phyloP scores from a whole-genome alignment of 169 alveolate species.

The Cryptosporidium parvum region DNA sequence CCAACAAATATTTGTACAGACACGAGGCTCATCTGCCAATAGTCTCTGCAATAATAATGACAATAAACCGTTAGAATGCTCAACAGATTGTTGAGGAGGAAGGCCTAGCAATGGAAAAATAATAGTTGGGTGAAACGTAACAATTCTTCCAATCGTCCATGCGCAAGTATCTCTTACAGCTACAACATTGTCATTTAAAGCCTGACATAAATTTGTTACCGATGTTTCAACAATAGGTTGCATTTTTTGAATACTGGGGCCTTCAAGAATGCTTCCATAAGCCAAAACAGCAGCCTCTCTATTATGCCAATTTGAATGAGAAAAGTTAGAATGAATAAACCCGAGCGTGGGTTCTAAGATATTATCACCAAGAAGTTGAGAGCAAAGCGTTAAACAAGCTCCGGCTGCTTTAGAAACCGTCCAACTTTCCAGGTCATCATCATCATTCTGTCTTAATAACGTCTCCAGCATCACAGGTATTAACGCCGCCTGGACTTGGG shows the following conservation, averaged over 20 bases:
- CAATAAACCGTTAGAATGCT: conserved; percentile 33
- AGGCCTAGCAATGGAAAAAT: conserved; percentile 85
- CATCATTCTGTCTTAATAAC: conserved; percentile 86
- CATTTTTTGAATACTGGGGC: conserved; percentile 90
- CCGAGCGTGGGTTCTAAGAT: conserved; percentile 89
- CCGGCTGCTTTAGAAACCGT: conserved; percentile 94
- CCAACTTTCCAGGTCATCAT: conserved; percentile 92
- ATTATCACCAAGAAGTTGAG: conserved; percentile 91
- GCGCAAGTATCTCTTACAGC: conserved; percentile 94
- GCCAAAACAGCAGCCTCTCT: conserved; percentile 94
- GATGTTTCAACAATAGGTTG: conserved; percentile 88
- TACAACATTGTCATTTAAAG: conserved; percentile 88
- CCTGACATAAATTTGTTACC: conserved; percentile 87
- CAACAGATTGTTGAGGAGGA: conserved; percentile 66
- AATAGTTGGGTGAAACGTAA: conserved; percentile 88
- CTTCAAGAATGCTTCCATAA: conserved; percentile 92
- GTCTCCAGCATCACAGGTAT: conserved; percentile 88
- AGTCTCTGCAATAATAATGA: conserved; percentile 54
- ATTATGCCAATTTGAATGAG: conserved; percentile 88
- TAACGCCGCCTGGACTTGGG: conserved; percentile 85
- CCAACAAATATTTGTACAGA: conserved; percentile 71
- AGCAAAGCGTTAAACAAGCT: conserved; percentile 89
- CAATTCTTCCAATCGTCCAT: conserved; percentile 93
- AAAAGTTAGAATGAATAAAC: conserved; percentile 88
- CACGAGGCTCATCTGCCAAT: conserved; percentile 72